These are phyloP conservation scores for Sechiopsis laciniata DNA, from an alignment of 306 rosid species.

Conservation along the genomic window DNA sequence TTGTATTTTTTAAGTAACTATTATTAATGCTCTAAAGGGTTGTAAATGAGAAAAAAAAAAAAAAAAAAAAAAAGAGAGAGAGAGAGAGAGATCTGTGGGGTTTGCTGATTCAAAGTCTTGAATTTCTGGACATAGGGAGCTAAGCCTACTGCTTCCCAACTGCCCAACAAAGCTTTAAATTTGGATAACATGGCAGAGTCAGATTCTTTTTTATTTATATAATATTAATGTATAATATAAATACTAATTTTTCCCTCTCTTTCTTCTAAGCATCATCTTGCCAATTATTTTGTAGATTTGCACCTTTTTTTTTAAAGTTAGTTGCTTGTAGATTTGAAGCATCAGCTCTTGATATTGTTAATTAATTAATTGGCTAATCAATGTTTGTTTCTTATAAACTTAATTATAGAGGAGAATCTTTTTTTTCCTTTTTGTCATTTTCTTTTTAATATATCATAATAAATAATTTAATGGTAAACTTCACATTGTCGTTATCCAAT, in stretches of 20 bases:
- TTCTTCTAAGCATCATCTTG: conserved; percentile 5
- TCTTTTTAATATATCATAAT: conserved; percentile 1
- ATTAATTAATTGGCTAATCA: background rate
- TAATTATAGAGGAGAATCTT: conserved; percentile 6
- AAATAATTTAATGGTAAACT: background rate
- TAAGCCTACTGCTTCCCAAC: conserved; percentile 15
- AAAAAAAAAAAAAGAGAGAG: too few species aligned
- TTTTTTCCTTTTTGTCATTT: conserved; percentile 3
- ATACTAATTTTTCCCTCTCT: background rate
- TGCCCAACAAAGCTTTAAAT: conserved; percentile 16
- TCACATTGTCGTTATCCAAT: background rate
- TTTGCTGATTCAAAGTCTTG: conserved; percentile 15
- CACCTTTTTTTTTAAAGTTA: background rate
- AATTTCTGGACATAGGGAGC: conserved; percentile 14
- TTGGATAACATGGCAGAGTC: conserved; percentile 5
- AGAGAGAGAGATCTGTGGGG: too few species aligned
- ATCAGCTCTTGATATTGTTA: conserved; percentile 6
- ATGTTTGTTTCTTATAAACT: background rate
- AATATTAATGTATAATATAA: conserved; percentile 2
- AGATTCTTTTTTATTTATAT: background rate
- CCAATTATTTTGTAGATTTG: conserved; percentile 5
- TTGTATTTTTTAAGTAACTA: too few species aligned
- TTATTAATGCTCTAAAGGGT: too few species aligned
- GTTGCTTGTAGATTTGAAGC: conserved; percentile 14
- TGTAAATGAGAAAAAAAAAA: too few species aligned